phyloP scores from a whole-genome alignment of 2,329 filamentous ascomycete species.

The Aspergillus candidus region DNA sequence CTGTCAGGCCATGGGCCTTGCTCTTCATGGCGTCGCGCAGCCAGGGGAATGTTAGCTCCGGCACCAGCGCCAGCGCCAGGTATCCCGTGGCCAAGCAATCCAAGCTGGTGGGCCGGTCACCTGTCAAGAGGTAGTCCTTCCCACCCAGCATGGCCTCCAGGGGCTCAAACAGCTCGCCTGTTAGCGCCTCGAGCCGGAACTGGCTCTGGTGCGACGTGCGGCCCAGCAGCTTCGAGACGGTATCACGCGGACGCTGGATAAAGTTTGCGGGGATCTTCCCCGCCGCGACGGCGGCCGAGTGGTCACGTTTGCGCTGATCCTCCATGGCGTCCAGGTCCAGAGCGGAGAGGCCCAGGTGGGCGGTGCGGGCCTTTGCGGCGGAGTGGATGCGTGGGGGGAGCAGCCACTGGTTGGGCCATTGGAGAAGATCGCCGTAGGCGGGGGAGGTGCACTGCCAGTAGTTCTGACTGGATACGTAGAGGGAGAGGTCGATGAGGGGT shows the following conservation, averaged over 20 bases:
- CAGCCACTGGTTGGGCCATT: slow-evolving; percentile 84
- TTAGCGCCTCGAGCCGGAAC: slow-evolving; percentile 70
- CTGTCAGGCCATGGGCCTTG: slow-evolving; percentile 42
- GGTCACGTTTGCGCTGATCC: slow-evolving; percentile 34
- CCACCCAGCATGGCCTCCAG: slow-evolving; percentile 57
- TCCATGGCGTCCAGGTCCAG: slow-evolving; percentile 55
- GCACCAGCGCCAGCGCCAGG: slow-evolving; percentile 64
- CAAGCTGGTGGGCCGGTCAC: slow-evolving; percentile 52
- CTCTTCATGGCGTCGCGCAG: slow-evolving; percentile 51
- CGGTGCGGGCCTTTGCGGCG: slow-evolving; percentile 63
- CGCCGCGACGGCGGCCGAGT: slow-evolving; percentile 34
- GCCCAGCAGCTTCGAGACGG: slow-evolving; percentile 57
- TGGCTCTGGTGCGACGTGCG: slow-evolving; percentile 63
- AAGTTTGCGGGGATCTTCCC: slow-evolving; percentile 45
- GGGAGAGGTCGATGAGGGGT: slow-evolving; percentile 73
- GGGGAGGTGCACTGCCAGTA: slow-evolving; percentile 72
- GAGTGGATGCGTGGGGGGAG: slow-evolving; percentile 68
- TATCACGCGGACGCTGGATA: slow-evolving; percentile 51
- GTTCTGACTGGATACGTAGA: slow-evolving; percentile 87
- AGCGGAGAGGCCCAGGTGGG: slow-evolving; percentile 62
- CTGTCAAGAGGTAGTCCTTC: slow-evolving; percentile 52
- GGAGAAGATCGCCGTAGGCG: slow-evolving; percentile 70
- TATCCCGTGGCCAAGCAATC: slow-evolving; percentile 81
- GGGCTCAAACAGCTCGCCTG: slow-evolving; percentile 64
- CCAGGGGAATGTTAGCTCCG: slow-evolving; percentile 58